A percentile compares a stretch with the other conserved stretches of the same genome.
These are phyloP conservation scores for Jacaranda mimosifolia DNA, from an alignment of 257 asterid genomes.

Conservation along the genomic window DNA sequence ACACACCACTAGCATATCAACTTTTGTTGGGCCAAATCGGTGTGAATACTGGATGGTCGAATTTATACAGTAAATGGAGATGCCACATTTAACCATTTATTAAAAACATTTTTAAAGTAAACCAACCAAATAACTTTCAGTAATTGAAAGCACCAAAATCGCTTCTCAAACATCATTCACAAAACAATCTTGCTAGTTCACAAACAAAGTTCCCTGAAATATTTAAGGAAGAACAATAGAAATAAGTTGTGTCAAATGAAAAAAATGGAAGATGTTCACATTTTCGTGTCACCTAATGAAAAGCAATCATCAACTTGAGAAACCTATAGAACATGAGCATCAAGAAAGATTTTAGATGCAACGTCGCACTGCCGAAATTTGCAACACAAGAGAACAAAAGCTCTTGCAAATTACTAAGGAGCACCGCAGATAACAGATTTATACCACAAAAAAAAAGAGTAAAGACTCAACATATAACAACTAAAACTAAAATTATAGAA, in stretches of 20 bases:
- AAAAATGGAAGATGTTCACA: not conserved
- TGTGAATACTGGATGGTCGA: too few species aligned
- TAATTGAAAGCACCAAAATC: too few species aligned
- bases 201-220: too few species aligned
- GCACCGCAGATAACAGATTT: not conserved
- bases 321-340: too few species aligned
- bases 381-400: slow-evolving; percentile 1
- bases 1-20: too few species aligned
- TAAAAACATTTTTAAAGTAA: too few species aligned
- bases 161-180: too few species aligned
- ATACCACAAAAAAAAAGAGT: not conserved
- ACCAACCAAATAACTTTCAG: too few species aligned
- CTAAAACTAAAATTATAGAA: slow-evolving; percentile 22
- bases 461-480: slow-evolving; percentile 9
- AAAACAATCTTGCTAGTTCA: too few species aligned
- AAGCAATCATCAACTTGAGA: not conserved
- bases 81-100: too few species aligned
- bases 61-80: too few species aligned
- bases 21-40: too few species aligned
- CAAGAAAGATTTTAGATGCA: not conserved
- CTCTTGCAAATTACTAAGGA: not conserved
- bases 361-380: not conserved
- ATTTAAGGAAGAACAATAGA: not conserved
- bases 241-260: not conserved
- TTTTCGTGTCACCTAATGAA: not conserved